These are phyloP conservation scores for Zygotorulaspora sp. DNA, from an alignment of 805 yeast species.

Conservation along the genomic window DNA sequence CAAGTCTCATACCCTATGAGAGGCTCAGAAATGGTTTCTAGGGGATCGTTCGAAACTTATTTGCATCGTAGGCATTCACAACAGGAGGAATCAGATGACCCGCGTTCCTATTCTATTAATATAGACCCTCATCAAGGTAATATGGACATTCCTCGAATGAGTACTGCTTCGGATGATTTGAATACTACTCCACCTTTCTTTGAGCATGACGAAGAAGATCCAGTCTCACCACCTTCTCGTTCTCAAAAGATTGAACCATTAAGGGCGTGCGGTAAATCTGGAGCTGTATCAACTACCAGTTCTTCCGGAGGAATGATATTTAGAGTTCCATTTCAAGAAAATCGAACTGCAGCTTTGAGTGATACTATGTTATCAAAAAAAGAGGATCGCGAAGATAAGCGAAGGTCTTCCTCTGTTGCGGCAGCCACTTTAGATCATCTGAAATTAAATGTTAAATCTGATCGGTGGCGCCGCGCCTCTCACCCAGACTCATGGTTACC, in stretches of 20 bases:
- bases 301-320: slow-evolving; percentile 41
- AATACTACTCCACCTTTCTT: slow-evolving; percentile 7
- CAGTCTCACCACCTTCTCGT: slow-evolving; percentile 15
- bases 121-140: neutral
- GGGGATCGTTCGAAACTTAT: slow-evolving; percentile 15
- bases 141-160: neutral
- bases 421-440: slow-evolving; percentile 11
- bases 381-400: slow-evolving; percentile 13
- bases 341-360: slow-evolving; percentile 16
- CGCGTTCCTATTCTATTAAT: neutral
- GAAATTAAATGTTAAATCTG: slow-evolving; percentile 9
- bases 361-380: slow-evolving; percentile 11
- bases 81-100: slow-evolving; percentile 8
- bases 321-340: slow-evolving; percentile 67
- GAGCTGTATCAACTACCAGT: slow-evolving; percentile 27
- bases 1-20: slow-evolving; percentile 11
- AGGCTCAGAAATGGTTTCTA: slow-evolving; percentile 17
- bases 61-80: slow-evolving; percentile 8
- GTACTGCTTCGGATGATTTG: slow-evolving; percentile 2
- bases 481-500: slow-evolving; percentile 19
- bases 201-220: slow-evolving; percentile 18
- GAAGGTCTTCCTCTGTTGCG: slow-evolving; percentile 24
- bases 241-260: slow-evolving; percentile 5
- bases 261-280: slow-evolving; percentile 11
- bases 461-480: slow-evolving; percentile 24